Percentiles rank a stretch among this genome's conserved stretches.
phyloP scores from a whole-genome alignment of 2,329 filamentous ascomycete species.

The Hymenotorrendiella dingleyae region DNA sequence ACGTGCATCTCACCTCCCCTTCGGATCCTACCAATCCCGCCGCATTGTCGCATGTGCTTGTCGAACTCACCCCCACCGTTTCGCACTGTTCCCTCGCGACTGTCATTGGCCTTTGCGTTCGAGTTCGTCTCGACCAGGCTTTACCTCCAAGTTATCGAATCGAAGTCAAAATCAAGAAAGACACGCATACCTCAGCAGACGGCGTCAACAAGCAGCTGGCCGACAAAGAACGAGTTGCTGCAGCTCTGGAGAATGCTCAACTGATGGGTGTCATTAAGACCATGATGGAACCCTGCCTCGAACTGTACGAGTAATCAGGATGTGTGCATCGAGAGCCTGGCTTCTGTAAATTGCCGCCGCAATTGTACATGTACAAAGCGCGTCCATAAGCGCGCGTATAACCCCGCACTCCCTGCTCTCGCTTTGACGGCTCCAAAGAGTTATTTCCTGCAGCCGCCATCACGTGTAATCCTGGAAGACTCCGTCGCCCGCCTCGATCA shows the following conservation, averaged over 20 bases:
- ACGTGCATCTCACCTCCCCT: constrained; percentile 75
- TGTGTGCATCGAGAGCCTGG: too few relatives aligned
- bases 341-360: too few relatives aligned
- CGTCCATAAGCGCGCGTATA: neutral
- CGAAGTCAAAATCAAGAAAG: constrained; percentile 90
- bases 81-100: constrained; percentile 96
- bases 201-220: constrained; percentile 95
- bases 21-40: constrained; percentile 46
- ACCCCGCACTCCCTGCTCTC: neutral
- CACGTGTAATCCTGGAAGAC: constrained; percentile 1
- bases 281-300: constrained; percentile 77
- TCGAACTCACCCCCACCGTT: constrained; percentile 92
- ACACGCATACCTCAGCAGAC: constrained; percentile 89
- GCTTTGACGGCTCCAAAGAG: neutral
- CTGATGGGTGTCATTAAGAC: constrained; percentile 83
- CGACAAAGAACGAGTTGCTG: constrained; percentile 94
- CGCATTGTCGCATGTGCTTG: constrained; percentile 66
- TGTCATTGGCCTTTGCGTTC: constrained; percentile 88
- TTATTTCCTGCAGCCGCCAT: neutral
- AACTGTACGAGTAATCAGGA: too few relatives aligned
- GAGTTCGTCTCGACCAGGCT: constrained; percentile 84
- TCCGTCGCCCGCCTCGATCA: neutral
- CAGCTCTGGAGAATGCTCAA: constrained; percentile 88
- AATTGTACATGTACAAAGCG: too few relatives aligned
- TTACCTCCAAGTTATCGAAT: constrained; percentile 87